Conservation (phyloP, 2,329 filamentous ascomycete genomes). For the Eutypella sp. region DNA sequence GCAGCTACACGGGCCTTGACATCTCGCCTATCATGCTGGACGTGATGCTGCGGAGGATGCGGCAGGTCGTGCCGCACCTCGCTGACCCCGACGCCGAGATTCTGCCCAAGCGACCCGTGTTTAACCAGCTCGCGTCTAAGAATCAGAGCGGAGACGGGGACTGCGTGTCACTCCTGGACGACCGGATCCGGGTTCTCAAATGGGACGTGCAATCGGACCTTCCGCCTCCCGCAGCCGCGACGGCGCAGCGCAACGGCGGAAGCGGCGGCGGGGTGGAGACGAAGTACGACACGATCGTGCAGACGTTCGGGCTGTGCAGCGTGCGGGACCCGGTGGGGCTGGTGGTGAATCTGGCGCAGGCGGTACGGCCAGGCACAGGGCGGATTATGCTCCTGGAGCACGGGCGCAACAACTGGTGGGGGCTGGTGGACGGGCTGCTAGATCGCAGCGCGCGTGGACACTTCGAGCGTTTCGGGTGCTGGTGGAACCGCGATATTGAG, state of each 20-base stretch:
- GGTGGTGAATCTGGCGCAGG: constrained; percentile 47
- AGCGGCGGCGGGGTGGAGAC: neutral
- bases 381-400: constrained; percentile 60
- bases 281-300: constrained; percentile 58
- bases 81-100: too few species aligned
- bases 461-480: constrained; percentile 58
- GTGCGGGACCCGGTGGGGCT: constrained; percentile 52
- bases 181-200: constrained; percentile 42
- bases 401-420: constrained; percentile 52
- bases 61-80: constrained; percentile 36
- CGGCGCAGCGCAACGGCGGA: constrained; percentile 7
- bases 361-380: constrained; percentile 49
- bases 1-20: constrained; percentile 58
- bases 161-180: constrained; percentile 31
- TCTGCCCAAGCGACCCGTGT: constrained; percentile 31
- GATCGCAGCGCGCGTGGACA: constrained; percentile 52
- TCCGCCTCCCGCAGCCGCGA: constrained; percentile 33
- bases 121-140: constrained; percentile 18
- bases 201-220: constrained; percentile 43
- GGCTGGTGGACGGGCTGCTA: constrained; percentile 50
- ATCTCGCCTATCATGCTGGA: constrained; percentile 57
- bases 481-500: constrained; percentile 64
- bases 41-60: constrained; percentile 49
- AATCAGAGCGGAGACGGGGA: constrained; percentile 5
- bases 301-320: constrained; percentile 62